A percentile compares a stretch with the other conserved stretches of the same genome.
Conservation (phyloP, 2,329 filamentous ascomycete species). For the Ceratocystis lukuohia region DNA sequence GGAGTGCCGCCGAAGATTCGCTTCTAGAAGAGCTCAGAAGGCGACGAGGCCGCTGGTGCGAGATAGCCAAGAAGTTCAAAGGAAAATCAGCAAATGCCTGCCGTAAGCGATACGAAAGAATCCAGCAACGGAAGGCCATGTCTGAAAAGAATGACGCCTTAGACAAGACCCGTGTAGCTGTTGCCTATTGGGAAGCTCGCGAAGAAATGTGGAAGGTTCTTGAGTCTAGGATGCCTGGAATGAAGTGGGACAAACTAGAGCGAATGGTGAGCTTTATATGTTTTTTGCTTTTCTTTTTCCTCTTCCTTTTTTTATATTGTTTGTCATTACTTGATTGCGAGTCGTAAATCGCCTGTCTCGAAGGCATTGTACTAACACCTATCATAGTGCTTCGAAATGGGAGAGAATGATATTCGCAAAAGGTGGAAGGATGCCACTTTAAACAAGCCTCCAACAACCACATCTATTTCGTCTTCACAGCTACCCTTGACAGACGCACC, state of each 20-base stretch:
- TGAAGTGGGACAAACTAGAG: constrained; percentile 64
- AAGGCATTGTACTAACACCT: not conserved
- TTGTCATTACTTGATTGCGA: not conserved
- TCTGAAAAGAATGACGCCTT: constrained; percentile 34
- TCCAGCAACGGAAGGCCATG: constrained; percentile 57
- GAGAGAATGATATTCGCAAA: constrained; percentile 18
- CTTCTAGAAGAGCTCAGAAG: constrained; percentile 15
- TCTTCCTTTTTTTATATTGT: not conserved
- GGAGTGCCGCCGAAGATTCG: constrained; percentile 59
- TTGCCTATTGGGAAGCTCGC: constrained; percentile 65
- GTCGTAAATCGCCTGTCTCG: not conserved
- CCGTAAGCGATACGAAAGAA: constrained; percentile 73
- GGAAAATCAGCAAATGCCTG: constrained; percentile 71
- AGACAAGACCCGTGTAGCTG: constrained; percentile 52
- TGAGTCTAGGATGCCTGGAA: constrained; percentile 53
- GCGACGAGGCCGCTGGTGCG: constrained; percentile 17
- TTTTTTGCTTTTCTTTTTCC: not conserved
- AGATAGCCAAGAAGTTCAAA: constrained; percentile 44
- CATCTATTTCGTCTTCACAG: not conserved
- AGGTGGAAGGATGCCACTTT: constrained; percentile 12
- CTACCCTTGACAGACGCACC: not conserved
- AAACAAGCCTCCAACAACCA: not conserved
- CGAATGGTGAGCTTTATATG: constrained; percentile 37
- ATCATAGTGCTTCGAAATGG: constrained; percentile 18
- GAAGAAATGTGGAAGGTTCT: constrained; percentile 71